Evolutionary conservation across 23 red algal species (phyloP).

Genomic region (Gracilariopsis chorda): DNA sequence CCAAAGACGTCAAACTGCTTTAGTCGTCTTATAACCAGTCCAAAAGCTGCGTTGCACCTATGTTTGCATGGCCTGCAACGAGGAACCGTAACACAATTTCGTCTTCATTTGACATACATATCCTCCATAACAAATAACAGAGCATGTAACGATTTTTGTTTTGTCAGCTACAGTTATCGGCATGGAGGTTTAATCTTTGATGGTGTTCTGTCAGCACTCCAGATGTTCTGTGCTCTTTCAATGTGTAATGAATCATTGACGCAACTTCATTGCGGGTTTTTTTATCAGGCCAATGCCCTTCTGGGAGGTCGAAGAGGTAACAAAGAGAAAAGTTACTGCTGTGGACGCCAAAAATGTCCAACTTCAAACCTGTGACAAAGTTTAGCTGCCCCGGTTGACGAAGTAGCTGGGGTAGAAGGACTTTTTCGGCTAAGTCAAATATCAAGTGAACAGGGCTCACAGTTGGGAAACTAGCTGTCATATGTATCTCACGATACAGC

Average conservation of each 20-base stretch:
- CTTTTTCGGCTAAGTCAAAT: conserved; percentile 51
- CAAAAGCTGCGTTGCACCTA: conserved; percentile 2
- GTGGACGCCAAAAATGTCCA: background rate
- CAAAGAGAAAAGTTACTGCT: background rate
- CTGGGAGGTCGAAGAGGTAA: background rate
- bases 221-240: background rate
- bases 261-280: conserved; percentile 2
- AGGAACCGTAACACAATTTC: background rate
- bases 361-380: conserved; percentile 22
- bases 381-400: background rate
- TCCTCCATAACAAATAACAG: background rate
- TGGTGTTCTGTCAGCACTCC: background rate
- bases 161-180: background rate
- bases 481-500: background rate
- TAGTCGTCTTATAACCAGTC: background rate
- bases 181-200: background rate
- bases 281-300: conserved; percentile 22
- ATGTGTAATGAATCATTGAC: background rate
- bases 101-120: background rate
- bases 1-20: background rate
- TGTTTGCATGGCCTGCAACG: conserved; percentile 3
- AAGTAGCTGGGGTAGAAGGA: conserved; percentile 18
- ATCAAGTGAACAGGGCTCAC: background rate
- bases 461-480: background rate
- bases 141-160: conserved; percentile 30